These are phyloP conservation scores for Salvia miltiorrhiza DNA, from an alignment of 257 asterid species.

Conservation along the genomic window DNA sequence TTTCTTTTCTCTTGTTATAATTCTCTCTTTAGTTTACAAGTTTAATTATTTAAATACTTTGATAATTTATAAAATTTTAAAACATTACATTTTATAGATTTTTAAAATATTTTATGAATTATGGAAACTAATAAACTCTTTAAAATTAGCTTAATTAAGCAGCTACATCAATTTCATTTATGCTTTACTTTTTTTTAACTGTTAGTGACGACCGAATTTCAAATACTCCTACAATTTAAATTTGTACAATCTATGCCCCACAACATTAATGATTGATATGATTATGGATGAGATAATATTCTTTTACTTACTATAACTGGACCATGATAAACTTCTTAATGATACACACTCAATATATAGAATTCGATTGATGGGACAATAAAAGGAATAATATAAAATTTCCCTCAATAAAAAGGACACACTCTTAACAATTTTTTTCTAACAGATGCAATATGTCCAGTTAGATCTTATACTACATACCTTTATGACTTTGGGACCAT, in stretches of 20 bases:
- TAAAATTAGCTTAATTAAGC: too few species aligned
- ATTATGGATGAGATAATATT: neutral
- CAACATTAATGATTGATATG: slow-evolving; percentile 9
- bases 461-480: neutral
- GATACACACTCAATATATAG: slow-evolving; percentile 1
- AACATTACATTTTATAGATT: too few species aligned
- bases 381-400: too few species aligned
- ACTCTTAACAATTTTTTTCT: neutral
- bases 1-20: too few species aligned
- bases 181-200: too few species aligned
- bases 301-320: neutral
- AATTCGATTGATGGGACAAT: slow-evolving; percentile 13
- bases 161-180: too few species aligned
- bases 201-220: neutral
- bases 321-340: neutral
- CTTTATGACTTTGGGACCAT: neutral
- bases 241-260: neutral
- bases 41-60: too few species aligned
- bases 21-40: too few species aligned
- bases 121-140: too few species aligned
- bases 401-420: too few species aligned
- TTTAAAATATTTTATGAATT: too few species aligned
- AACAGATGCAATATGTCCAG: neutral
- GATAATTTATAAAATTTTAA: too few species aligned
- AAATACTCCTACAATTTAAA: neutral